Conservation (phyloP, 2,329 filamentous ascomycete genomes). For the Plenodomus tracheiphilus region DNA sequence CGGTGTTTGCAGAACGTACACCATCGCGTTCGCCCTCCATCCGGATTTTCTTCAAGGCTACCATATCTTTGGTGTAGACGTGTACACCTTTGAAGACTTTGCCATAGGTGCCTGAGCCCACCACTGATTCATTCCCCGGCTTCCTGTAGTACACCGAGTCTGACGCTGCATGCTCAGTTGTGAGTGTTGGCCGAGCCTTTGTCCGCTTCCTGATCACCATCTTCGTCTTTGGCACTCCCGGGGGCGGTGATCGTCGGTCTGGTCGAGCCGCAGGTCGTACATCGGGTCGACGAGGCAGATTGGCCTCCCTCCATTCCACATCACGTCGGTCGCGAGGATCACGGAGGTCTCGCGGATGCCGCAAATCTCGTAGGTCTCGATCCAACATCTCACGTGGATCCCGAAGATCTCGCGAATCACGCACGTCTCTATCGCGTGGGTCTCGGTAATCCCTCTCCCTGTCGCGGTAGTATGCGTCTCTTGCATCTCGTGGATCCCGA, state of each 20-base stretch:
- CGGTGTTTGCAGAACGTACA: constrained; percentile 29
- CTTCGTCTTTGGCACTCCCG: constrained; percentile 53
- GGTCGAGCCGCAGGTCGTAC: constrained; percentile 42
- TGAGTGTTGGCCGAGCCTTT: constrained; percentile 71
- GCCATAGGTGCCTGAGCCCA: constrained; percentile 93
- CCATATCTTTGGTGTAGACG: constrained; percentile 82
- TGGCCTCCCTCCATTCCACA: constrained; percentile 36
- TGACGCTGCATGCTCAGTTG: constrained; percentile 73
- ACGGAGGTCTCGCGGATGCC: constrained; percentile 21
- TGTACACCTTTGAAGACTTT: constrained; percentile 95
- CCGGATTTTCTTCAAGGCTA: constrained; percentile 86
- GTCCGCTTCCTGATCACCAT: constrained; percentile 69
- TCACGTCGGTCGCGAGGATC: constrained; percentile 23
- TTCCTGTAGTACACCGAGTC: constrained; percentile 94
- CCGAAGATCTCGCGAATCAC: constrained; percentile 19
- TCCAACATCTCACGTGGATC: constrained; percentile 24
- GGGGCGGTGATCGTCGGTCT: constrained; percentile 43
- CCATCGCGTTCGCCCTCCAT: constrained; percentile 94
- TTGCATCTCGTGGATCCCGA: constrained; percentile 19
- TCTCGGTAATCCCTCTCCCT: constrained; percentile 21
- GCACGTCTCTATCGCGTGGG: constrained; percentile 28
- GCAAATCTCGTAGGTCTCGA: constrained; percentile 17
- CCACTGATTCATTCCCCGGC: constrained; percentile 94
- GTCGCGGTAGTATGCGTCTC: constrained; percentile 22
- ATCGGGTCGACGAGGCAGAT: constrained; percentile 32